Base-by-base conservation (phyloP, 2,329 filamentous ascomycete species). In the Alternaria burnsii region DNA sequence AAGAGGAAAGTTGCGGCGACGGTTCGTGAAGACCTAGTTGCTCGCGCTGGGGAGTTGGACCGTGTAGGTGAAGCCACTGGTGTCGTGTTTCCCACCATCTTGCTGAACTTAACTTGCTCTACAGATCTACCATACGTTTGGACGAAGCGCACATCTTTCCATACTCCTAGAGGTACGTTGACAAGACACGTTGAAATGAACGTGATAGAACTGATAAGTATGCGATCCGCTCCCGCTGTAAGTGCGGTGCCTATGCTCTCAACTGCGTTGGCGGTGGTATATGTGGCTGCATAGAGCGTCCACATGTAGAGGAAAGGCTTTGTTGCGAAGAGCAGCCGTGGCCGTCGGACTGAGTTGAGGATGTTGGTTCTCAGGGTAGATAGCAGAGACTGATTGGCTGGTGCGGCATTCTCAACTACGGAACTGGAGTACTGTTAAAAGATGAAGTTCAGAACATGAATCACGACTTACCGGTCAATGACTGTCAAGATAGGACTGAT, bases 91-190 rank as follows among this genome's bases (percentile, higher is more conserved):
- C 10, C 6, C 20, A 11, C 20, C 5, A 24, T 42, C 1, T 16
- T 42, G 12, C 12, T 24, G 12, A 42, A 16, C 11, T 18, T 9
- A 24, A 42, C 12, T 16, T 16, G 40, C 18, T 51, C 46, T 26
- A 55, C 53, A 5, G 46, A 46, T 22, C 58, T 56, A 26, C 70
- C 71, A 46, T 69, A 75, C 36, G 69, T 54, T 48, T 71, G 72
- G 9, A 74, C 71, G 44, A 75, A 75, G 26, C 64, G 65, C 36
- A 76, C 61, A 50, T 76, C 71, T 58, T 75, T 73, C 67, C 67
- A 71, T 9, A 74, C 65, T 14, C 70, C 69, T 7, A 73, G 50
- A 1, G 72, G 71, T 10, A 74, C 67, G 43, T 75, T 74, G 32
- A 74, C 61, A 5, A 68, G 26, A 24, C 71, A 70, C 5, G 71